Conservation (phyloP, 2,329 filamentous ascomycete genomes). For the Botrytis galanthina region DNA sequence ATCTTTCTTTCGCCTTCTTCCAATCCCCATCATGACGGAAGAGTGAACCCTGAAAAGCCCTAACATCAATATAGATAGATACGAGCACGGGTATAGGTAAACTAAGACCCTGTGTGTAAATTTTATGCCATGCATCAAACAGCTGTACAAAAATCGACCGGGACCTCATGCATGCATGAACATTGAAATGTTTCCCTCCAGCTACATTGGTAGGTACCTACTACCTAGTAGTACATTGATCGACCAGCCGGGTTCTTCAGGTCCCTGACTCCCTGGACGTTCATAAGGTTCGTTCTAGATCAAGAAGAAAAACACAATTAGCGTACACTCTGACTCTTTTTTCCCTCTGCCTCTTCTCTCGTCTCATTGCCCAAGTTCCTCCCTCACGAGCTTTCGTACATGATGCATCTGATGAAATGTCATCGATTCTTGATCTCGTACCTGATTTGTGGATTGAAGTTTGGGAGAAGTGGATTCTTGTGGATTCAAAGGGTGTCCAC, state of each 20-base stretch:
- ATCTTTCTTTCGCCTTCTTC: not conserved
- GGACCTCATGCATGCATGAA: not conserved
- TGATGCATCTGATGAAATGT: not conserved
- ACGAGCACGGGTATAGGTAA: not conserved
- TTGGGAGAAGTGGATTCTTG: not conserved
- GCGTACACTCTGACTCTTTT: constrained; percentile 1
- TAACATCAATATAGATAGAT: too few relatives aligned
- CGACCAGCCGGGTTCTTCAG: not conserved
- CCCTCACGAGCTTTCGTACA: not conserved
- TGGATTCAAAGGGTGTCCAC: not conserved
- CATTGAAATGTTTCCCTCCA: not conserved
- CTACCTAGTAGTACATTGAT: not conserved
- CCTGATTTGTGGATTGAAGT: constrained; percentile 2
- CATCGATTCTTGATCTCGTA: not conserved
- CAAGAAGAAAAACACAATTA: not conserved
- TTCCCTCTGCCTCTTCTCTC: not conserved
- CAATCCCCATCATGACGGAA: not conserved
- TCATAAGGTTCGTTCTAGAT: not conserved
- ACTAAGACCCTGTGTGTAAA: not conserved
- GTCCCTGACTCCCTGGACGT: not conserved
- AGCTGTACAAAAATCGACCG: not conserved
- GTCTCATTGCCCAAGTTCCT: not conserved
- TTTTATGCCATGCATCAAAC: constrained; percentile 1
- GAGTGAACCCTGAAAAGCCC: not conserved
- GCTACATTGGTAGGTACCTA: not conserved